Evolutionary conservation across 352 stramenopile species (phyloP).

Genomic region (Sclerospora graminicola): DNA sequence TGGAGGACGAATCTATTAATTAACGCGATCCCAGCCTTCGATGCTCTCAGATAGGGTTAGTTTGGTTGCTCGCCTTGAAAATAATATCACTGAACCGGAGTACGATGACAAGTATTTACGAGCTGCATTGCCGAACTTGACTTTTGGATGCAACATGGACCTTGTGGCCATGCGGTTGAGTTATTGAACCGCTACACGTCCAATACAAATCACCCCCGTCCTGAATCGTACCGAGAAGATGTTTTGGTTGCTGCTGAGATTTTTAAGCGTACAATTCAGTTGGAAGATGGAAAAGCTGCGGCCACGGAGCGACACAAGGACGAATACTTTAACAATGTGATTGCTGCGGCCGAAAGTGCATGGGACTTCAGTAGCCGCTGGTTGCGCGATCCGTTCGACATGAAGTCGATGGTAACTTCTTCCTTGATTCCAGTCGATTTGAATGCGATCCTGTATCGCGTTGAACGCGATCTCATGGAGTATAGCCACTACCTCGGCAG

Average conservation of each 20-base stretch:
- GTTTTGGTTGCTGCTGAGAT: slow-evolving; percentile 50
- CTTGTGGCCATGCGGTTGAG: slow-evolving; percentile 47
- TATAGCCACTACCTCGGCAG: slow-evolving; percentile 47
- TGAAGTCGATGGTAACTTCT: slow-evolving; percentile 65
- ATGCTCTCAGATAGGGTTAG: slow-evolving; percentile 86
- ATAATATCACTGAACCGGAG: slow-evolving; percentile 25
- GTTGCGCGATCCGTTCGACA: slow-evolving; percentile 45
- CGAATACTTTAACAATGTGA: no score
- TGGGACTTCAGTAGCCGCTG: slow-evolving; percentile 88
- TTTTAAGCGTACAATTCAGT: slow-evolving; percentile 29
- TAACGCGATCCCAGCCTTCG: slow-evolving; percentile 83
- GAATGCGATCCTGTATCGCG: slow-evolving; percentile 72
- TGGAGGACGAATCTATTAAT: slow-evolving; percentile 86
- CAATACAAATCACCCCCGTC: no score
- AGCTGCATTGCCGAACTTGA: slow-evolving; percentile 78
- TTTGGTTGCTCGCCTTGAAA: slow-evolving; percentile 29
- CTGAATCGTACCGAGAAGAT: slow-evolving; percentile 82
- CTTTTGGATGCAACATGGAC: slow-evolving; percentile 78
- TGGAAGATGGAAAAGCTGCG: no score
- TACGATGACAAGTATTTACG: slow-evolving; percentile 45
- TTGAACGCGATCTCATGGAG: slow-evolving; percentile 63
- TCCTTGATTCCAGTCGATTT: slow-evolving; percentile 76
- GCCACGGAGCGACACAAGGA: no score
- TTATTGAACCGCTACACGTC: slow-evolving; percentile 79
- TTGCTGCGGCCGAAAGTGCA: no score